Evolutionary conservation across 192 early-diverging fungal species (phyloP).

Genomic region (Haplosporangium gracile): DNA sequence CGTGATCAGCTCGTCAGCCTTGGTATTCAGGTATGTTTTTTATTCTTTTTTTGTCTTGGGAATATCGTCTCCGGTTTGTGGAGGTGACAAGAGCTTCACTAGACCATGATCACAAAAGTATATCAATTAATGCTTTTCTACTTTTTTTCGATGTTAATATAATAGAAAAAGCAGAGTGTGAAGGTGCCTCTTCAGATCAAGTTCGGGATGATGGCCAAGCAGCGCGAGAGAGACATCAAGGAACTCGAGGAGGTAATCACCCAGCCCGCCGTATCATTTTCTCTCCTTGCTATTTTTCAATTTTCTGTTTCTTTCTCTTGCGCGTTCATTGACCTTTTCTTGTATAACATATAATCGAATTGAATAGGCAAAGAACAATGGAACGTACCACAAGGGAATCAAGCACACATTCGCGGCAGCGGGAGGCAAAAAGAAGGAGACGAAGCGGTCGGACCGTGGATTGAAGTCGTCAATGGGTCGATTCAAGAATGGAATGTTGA

Average conservation of each 20-base stretch:
- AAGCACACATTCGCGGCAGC: slow-evolving; percentile 53
- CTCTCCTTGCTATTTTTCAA: not conserved
- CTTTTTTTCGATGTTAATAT: not conserved
- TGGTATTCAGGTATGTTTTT: slow-evolving; percentile 41
- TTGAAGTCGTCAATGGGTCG: slow-evolving; percentile 54
- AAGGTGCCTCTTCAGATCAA: slow-evolving; percentile 43
- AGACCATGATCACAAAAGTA: not conserved
- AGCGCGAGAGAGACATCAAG: slow-evolving; percentile 50
- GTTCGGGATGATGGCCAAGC: slow-evolving; percentile 51
- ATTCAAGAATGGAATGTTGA: slow-evolving; percentile 50
- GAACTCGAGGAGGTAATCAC: slow-evolving; percentile 43
- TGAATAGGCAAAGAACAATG: slow-evolving; percentile 51
- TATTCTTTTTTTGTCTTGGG: not conserved
- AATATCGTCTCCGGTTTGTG: no score
- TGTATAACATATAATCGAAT: not conserved
- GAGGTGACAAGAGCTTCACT: not conserved
- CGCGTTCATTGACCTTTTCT: not conserved
- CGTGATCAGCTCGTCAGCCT: slow-evolving; percentile 43
- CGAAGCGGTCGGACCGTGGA: slow-evolving; percentile 39
- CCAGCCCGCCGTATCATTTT: not conserved
- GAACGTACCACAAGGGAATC: slow-evolving; percentile 52
- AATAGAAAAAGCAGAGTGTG: slow-evolving; percentile 41
- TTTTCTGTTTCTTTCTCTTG: not conserved
- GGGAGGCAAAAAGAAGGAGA: slow-evolving; percentile 55
- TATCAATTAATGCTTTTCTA: not conserved